Evolutionary conservation across 768 basidiomycete genomes (phyloP).

Genomic region (Rhodotorula diobovata): DNA sequence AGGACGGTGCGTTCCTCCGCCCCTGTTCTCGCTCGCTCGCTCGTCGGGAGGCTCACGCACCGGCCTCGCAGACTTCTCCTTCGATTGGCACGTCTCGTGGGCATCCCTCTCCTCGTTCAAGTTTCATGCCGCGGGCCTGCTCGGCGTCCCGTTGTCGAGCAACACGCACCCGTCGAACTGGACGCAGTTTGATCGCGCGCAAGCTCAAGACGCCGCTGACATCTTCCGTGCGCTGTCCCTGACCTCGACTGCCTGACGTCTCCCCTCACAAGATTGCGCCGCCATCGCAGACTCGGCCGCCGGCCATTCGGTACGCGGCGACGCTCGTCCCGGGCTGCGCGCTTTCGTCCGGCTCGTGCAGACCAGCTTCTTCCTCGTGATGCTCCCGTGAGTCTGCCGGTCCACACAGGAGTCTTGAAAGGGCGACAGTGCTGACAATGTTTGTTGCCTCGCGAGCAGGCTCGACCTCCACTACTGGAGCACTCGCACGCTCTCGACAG

Average conservation of each 20-base stretch:
- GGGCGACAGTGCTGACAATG: not conserved
- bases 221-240: not conserved
- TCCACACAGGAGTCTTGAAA: no score
- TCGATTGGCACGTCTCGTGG: not conserved
- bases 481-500: not conserved
- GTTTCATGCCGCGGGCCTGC: not conserved
- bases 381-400: not conserved
- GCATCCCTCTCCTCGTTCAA: not conserved
- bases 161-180: not conserved
- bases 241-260: not conserved
- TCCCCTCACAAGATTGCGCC: not conserved
- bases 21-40: not conserved
- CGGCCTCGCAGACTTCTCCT: not conserved
- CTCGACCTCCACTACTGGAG: not conserved
- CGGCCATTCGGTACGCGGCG: not conserved
- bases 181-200: no score
- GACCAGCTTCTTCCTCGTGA: not conserved
- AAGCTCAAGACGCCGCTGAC: not conserved
- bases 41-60: not conserved
- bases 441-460: not conserved
- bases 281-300: not conserved
- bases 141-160: not conserved
- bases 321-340: not conserved
- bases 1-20: constrained; percentile 2
- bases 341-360: not conserved